Base-by-base conservation (phyloP, 75 land plant genomes). In the Pinus tabuliformis region DNA sequence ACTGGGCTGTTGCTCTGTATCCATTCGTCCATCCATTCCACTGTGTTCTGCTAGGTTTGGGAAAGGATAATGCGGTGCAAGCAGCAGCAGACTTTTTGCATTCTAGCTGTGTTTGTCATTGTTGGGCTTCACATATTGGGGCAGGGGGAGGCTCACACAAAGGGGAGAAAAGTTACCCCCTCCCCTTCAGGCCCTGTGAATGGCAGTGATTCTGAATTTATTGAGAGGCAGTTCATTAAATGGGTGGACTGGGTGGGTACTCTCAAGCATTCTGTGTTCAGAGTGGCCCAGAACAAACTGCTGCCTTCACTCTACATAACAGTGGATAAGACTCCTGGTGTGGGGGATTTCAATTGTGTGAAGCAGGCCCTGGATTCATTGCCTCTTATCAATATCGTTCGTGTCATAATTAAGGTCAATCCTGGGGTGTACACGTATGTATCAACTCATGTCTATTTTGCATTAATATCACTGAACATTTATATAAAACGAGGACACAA, bases 361-460 rank as follows among this genome's bases (percentile, higher is more conserved):
- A 89, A 92, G 66, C 86, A 74, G 21, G 99, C 99, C 57, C 56
- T 96, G 76, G 86, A 94, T 73, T 90, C 97, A 56, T 78, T 96
- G 3, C 97, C 99, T 21, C 58, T 73, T 52, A 74, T 87, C 65
- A 95, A 91, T 74, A 60, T 84, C 12, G 85, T 88, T 42, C 85
- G 89, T 49, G 89, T 93, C 20, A 77, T 88, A 39, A 93, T 95
- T 83, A 86, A 83, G 62, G 86, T 95, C 65, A 83, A 89, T 81
- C 83, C 90, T 18, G 98, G 98, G 5, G 83, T 84, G 39, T 95
- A 91, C 83, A 86, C 59, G 98, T 95, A 73, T 85, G 89, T 77
- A 30, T 22, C 15, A 11, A 1, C 24, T 8, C 20, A 13, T 57
- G 7, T 56, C 6, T 49, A 22, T 73, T 26, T 15, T 21, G 12